Percentiles rank a stretch among this genome's conserved stretches.
phyloP scores from a whole-genome alignment of 2,329 filamentous ascomycete genomes.

The Lachnellula willkommii region DNA sequence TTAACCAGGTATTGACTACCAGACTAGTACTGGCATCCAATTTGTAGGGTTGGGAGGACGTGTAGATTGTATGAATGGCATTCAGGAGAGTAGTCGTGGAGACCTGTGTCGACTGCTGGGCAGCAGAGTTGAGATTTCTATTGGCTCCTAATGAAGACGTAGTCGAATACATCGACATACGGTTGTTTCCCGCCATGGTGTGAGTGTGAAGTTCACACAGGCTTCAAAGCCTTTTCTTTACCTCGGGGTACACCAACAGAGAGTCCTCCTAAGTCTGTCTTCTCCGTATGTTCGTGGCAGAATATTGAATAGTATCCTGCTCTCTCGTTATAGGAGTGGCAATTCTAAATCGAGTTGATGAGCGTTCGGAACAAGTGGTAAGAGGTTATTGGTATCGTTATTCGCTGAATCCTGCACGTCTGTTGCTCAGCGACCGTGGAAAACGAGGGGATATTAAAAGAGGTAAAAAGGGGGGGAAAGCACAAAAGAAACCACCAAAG shows the following conservation, averaged over 20 bases:
- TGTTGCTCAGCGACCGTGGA: conserved; percentile 3
- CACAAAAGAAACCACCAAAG: conserved; percentile 41
- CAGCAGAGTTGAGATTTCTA: conserved; percentile 49
- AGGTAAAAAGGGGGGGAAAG: conserved; percentile 29
- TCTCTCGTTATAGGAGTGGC: too few species aligned
- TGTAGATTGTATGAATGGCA: conserved; percentile 82
- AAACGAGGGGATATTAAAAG: conserved; percentile 14
- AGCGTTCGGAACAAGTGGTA: background rate
- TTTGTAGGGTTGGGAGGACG: conserved; percentile 72
- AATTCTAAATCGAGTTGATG: too few species aligned
- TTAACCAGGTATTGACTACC: conserved; percentile 94
- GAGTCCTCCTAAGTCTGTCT: background rate
- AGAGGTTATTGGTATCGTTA: background rate
- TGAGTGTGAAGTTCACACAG: conserved; percentile 1
- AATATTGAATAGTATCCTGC: too few species aligned
- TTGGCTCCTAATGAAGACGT: conserved; percentile 57
- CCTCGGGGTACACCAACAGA: conserved; percentile 5
- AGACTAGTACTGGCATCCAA: conserved; percentile 87
- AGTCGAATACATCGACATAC: conserved; percentile 60
- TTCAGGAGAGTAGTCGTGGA: conserved; percentile 93
- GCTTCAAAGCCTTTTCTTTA: conserved; percentile 18
- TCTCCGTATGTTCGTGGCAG: background rate
- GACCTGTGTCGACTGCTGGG: conserved; percentile 70
- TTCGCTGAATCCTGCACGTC: too few species aligned
- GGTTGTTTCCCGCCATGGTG: conserved; percentile 31